Percentiles rank a stretch among this genome's conserved stretches.
Evolutionary conservation across 2,329 filamentous ascomycete species (phyloP).

Genomic region (Trichophyton mentagrophytes): DNA sequence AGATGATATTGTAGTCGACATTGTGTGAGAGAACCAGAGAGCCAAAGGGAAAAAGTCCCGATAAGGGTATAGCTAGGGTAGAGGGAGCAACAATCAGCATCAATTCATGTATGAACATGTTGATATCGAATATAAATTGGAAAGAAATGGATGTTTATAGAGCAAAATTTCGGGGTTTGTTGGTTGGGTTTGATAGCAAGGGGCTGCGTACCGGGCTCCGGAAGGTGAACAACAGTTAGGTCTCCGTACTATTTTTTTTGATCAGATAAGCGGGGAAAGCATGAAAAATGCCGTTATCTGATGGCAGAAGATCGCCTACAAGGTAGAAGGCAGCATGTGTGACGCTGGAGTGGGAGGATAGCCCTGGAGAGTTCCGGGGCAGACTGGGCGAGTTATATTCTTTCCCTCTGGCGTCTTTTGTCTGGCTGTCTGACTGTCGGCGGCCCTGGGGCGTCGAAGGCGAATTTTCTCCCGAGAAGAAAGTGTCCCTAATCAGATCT

Average conservation of each 20-base stretch:
- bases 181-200: neutral
- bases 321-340: neutral
- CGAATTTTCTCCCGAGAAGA: neutral
- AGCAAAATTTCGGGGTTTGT: neutral
- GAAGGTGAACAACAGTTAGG: neutral
- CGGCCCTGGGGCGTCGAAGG: neutral
- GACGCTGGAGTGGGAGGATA: neutral
- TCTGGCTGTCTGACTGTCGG: too few species aligned
- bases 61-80: neutral
- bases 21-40: neutral
- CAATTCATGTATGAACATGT: neutral
- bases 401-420: neutral
- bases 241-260: neutral
- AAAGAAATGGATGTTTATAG: neutral
- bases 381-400: neutral
- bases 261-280: slow-evolving; percentile 1
- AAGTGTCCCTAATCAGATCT: slow-evolving; percentile 1
- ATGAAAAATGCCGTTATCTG: neutral
- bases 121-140: neutral
- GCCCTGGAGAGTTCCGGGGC: neutral
- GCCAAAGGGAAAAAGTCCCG: too few species aligned
- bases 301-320: neutral
- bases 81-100: neutral
- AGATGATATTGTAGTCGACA: neutral
- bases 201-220: neutral